A percentile compares a stretch with the other conserved stretches of the same genome.
Conservation (phyloP, 345 rosid genomes). For the Populus davidiana region DNA sequence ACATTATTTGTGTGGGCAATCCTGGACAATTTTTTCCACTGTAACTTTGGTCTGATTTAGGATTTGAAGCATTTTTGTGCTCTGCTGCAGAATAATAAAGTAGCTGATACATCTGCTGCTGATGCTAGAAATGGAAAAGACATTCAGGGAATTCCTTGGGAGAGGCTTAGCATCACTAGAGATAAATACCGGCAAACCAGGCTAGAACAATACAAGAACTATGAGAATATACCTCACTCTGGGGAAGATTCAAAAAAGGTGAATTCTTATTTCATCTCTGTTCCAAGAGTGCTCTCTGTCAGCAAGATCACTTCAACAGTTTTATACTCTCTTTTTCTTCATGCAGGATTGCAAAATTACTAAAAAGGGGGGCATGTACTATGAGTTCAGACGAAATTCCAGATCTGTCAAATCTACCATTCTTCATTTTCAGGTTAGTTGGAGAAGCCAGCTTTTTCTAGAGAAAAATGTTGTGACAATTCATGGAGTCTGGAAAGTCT, state of each 20-base stretch:
- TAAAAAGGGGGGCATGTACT: constrained; percentile 41
- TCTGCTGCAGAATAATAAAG: constrained; percentile 33
- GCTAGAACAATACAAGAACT: constrained; percentile 57
- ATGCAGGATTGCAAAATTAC: constrained; percentile 43
- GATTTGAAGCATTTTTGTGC: not conserved
- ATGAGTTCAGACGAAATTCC: constrained; percentile 50
- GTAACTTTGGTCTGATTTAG: not conserved
- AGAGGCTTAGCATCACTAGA: constrained; percentile 45
- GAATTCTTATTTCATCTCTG: not conserved
- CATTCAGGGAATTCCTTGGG: constrained; percentile 63
- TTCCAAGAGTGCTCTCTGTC: not conserved
- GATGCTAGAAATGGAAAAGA: constrained; percentile 57
- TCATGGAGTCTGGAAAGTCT: not conserved
- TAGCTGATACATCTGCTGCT: constrained; percentile 47
- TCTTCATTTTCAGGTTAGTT: constrained; percentile 52
- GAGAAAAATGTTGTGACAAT: not conserved
- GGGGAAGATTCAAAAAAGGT: constrained; percentile 55
- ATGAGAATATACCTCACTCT: constrained; percentile 51
- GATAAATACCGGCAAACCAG: constrained; percentile 54
- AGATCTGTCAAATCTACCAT: constrained; percentile 61
- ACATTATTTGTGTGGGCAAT: not conserved
- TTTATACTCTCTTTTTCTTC: not conserved
- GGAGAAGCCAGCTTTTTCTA: not conserved
- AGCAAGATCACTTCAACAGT: not conserved
- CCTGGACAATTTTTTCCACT: not conserved